phyloP scores from a whole-genome alignment of 2,329 filamentous ascomycete species.

The Elsinoe arachidis region DNA sequence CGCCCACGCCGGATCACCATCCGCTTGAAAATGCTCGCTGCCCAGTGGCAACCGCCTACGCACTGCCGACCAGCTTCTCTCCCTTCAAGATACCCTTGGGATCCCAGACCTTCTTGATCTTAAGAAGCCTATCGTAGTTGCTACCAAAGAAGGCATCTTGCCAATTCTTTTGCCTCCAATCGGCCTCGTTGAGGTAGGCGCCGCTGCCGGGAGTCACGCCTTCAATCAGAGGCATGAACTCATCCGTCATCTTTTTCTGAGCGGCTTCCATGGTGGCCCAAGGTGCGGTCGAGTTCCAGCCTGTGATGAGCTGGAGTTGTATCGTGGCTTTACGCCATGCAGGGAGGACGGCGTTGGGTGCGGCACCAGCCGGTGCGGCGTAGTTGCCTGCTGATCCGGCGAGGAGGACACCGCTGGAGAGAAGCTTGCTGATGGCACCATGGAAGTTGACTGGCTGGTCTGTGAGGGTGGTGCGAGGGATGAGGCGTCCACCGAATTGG shows the following conservation, averaged over 20 bases:
- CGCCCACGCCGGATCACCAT: no score
- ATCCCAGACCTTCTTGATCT: conserved; percentile 17
- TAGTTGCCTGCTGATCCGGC: conserved; percentile 32
- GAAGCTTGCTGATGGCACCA: conserved; percentile 28
- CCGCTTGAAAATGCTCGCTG: no score
- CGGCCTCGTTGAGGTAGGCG: conserved; percentile 33
- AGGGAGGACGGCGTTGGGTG: conserved; percentile 34
- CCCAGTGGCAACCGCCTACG: no score
- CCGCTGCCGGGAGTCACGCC: conserved; percentile 29
- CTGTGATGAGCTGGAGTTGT: background rate
- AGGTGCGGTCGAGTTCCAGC: conserved; percentile 32
- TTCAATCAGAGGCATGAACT: conserved; percentile 20
- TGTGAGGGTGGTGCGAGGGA: conserved; percentile 29
- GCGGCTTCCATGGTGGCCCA: conserved; percentile 29
- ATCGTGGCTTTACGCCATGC: conserved; percentile 30
- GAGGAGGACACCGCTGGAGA: conserved; percentile 27
- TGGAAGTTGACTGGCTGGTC: background rate
- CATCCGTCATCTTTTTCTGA: conserved; percentile 33
- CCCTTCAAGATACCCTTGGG: conserved; percentile 15
- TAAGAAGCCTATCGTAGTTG: conserved; percentile 12
- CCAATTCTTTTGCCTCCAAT: conserved; percentile 10
- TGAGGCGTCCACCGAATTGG: conserved; percentile 24
- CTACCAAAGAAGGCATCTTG: conserved; percentile 15
- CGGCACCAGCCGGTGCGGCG: conserved; percentile 11
- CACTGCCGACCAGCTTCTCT: conserved; percentile 10